A percentile compares a stretch with the other conserved stretches of the same genome.
Conservation (phyloP, 805 yeast genomes). For the Kodamaea leandrae region DNA sequence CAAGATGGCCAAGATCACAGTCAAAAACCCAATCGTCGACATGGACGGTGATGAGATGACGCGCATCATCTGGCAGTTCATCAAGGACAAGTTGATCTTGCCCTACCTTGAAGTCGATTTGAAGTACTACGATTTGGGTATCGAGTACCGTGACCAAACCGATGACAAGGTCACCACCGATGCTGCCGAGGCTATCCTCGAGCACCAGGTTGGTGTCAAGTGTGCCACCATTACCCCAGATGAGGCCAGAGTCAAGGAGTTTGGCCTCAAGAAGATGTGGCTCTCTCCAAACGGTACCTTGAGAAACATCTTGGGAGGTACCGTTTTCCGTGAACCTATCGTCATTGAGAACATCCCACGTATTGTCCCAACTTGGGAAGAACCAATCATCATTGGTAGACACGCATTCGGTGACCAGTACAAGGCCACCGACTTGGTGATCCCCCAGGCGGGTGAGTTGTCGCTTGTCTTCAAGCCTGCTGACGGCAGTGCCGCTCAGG, state of each 20-base stretch:
- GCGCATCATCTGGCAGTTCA: slow-evolving; percentile 75
- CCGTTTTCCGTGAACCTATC: slow-evolving; percentile 82
- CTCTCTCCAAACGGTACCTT: slow-evolving; percentile 83
- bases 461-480: slow-evolving; percentile 67
- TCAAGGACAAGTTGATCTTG: slow-evolving; percentile 61
- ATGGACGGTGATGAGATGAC: slow-evolving; percentile 88
- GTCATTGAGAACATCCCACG: slow-evolving; percentile 76
- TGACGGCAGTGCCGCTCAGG: slow-evolving; percentile 48
- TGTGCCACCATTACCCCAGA: slow-evolving; percentile 88
- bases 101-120: slow-evolving; percentile 73
- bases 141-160: slow-evolving; percentile 66
- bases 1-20: slow-evolving; percentile 52
- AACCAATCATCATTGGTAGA: slow-evolving; percentile 82
- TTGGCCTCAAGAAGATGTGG: slow-evolving; percentile 77
- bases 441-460: slow-evolving; percentile 65
- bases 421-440: slow-evolving; percentile 71
- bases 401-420: slow-evolving; percentile 86
- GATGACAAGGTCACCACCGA: slow-evolving; percentile 73
- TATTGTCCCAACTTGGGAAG: slow-evolving; percentile 74
- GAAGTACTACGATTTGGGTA: slow-evolving; percentile 72
- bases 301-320: slow-evolving; percentile 77
- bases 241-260: slow-evolving; percentile 75
- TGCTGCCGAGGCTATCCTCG: slow-evolving; percentile 70
- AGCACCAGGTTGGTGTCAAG: slow-evolving; percentile 78
- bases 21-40: slow-evolving; percentile 72